These are phyloP conservation scores for Leucocoprinus sp. DNA, from an alignment of 768 basidiomycete species.

Conservation along the genomic window DNA sequence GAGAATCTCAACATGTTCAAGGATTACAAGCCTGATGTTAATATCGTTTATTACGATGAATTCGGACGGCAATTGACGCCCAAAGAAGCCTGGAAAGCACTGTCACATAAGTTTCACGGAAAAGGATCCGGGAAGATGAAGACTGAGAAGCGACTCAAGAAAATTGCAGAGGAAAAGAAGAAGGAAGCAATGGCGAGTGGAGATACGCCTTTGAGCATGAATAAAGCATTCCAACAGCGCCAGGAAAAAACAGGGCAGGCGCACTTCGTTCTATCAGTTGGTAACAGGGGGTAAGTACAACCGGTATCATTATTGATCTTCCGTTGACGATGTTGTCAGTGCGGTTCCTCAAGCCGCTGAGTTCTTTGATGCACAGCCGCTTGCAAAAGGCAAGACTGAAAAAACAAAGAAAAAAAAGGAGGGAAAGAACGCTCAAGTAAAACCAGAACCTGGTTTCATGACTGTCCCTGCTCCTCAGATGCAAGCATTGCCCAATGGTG, in stretches of 20 bases:
- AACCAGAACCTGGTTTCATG: constrained; percentile 55
- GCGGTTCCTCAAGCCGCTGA: constrained; percentile 82
- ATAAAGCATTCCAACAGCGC: constrained; percentile 83
- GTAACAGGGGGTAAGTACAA: constrained; percentile 73
- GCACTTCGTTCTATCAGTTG: constrained; percentile 91
- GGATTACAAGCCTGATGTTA: constrained; percentile 94
- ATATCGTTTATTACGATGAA: constrained; percentile 95
- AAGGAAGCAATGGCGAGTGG: constrained; percentile 89
- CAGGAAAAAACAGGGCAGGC: constrained; percentile 94
- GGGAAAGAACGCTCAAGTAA: constrained; percentile 42
- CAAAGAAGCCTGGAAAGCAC: constrained; percentile 98
- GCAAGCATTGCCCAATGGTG: constrained; percentile 33
- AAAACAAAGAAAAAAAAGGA: constrained; percentile 80
- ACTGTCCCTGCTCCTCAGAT: constrained; percentile 55
- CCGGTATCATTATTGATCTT: not conserved
- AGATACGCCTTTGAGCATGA: constrained; percentile 95
- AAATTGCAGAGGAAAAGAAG: constrained; percentile 97
- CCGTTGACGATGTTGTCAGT: constrained; percentile 29
- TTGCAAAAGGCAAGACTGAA: constrained; percentile 79
- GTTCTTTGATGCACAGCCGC: constrained; percentile 72
- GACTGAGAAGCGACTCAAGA: constrained; percentile 93
- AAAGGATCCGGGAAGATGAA: constrained; percentile 96
- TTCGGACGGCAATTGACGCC: constrained; percentile 81
- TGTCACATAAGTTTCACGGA: constrained; percentile 97
- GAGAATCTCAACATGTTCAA: constrained; percentile 77